phyloP scores from a whole-genome alignment of 148 eudicot genomes.

The Suaeda aralocaspica region DNA sequence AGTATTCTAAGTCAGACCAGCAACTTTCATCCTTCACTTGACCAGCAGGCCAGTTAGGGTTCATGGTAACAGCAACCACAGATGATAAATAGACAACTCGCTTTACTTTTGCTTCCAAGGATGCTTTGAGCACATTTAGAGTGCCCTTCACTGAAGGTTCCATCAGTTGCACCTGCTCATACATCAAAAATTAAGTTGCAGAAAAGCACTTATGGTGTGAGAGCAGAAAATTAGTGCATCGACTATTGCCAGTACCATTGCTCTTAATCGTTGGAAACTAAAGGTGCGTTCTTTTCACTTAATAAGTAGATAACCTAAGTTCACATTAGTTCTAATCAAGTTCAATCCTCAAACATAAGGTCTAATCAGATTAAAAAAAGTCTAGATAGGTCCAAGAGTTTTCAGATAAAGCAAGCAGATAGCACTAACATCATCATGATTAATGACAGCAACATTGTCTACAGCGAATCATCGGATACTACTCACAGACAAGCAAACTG shows the following conservation, averaged over 20 bases:
- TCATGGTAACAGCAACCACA: conserved; percentile 33
- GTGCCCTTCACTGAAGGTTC: conserved; percentile 51
- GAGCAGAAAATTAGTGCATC: too few relatives aligned
- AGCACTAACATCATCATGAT: too few relatives aligned
- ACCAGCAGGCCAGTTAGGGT: conserved; percentile 51
- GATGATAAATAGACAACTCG: conserved; percentile 47
- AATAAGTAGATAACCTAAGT: too few relatives aligned
- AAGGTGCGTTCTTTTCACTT: too few relatives aligned
- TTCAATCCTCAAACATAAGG: too few relatives aligned
- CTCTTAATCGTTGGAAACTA: too few relatives aligned
- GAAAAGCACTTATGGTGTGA: background rate
- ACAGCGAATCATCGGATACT: background rate
- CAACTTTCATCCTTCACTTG: conserved; percentile 48
- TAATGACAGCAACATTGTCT: background rate
- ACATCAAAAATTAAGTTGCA: background rate
- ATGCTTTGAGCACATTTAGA: conserved; percentile 41
- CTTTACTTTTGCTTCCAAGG: conserved; percentile 42
- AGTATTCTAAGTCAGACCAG: conserved; percentile 49
- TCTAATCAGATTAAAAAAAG: too few relatives aligned
- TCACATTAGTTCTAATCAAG: too few relatives aligned
- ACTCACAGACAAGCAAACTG: too few relatives aligned
- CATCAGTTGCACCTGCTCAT: conserved; percentile 34
- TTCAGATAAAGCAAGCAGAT: too few relatives aligned
- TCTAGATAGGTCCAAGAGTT: too few relatives aligned
- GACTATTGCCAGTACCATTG: too few relatives aligned